phyloP scores from a whole-genome alignment of 495 filamentous ascomycete genomes.

The Neurospora terricola region DNA sequence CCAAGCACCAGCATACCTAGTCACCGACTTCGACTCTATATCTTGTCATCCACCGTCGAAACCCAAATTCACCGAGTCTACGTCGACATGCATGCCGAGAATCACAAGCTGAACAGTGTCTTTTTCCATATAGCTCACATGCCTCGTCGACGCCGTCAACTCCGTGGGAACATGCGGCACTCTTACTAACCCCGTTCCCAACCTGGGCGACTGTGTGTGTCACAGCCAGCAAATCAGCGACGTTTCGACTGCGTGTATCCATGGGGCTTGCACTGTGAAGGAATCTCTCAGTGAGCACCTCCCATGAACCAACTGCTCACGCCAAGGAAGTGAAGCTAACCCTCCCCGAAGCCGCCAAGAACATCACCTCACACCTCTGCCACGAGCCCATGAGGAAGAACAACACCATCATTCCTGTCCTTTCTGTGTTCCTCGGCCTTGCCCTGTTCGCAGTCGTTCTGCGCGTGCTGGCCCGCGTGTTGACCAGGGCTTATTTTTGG shows the following conservation, averaged over 20 bases:
- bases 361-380: slow-evolving; percentile 11
- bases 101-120: slow-evolving; percentile 1
- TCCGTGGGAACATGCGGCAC: slow-evolving; percentile 8
- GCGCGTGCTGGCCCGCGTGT: slow-evolving; percentile 17
- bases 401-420: slow-evolving; percentile 6
- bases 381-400: not conserved
- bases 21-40: not conserved
- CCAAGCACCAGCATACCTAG: not conserved
- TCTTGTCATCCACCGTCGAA: not conserved
- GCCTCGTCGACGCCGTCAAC: slow-evolving; percentile 5
- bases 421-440: slow-evolving; percentile 14
- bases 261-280: slow-evolving; percentile 7
- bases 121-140: not conserved
- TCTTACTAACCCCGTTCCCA: not conserved
- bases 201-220: slow-evolving; percentile 16
- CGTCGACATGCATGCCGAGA: not conserved
- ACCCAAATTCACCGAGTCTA: not conserved
- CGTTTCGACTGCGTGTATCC: slow-evolving; percentile 5
- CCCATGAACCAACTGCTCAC: not conserved
- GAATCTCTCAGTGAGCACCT: slow-evolving; percentile 11
- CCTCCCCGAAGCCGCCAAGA: slow-evolving; percentile 10
- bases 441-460: slow-evolving; percentile 14
- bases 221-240: slow-evolving; percentile 1
- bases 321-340: not conserved
- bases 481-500: slow-evolving; percentile 24